These are phyloP conservation scores for Komagataella phaffii DNA, from an alignment of 805 yeast genomes.

Conservation along the genomic window DNA sequence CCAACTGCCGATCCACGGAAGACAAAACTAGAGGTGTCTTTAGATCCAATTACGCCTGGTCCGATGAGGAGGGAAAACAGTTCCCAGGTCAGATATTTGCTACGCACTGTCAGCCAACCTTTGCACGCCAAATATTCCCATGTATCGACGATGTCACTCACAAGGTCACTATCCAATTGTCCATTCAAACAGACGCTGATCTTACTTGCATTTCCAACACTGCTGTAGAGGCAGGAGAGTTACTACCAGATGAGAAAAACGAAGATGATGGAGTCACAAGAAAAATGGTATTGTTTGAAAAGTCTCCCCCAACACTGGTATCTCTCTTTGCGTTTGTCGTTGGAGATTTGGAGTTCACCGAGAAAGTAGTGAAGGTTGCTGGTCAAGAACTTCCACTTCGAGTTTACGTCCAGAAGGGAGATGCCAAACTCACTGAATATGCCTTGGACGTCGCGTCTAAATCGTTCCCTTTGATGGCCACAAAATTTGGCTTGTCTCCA, in stretches of 20 bases:
- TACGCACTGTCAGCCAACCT: conserved; percentile 63
- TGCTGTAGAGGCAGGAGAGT: conserved; percentile 15
- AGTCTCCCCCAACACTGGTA: conserved; percentile 46
- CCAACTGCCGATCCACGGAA: conserved; percentile 26
- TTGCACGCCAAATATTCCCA: conserved; percentile 52
- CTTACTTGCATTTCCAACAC: conserved; percentile 43
- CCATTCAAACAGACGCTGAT: conserved; percentile 27
- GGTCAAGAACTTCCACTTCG: conserved; percentile 28
- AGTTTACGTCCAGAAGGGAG: conserved; percentile 43
- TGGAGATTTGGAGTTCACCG: conserved; percentile 52
- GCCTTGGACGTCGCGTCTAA: conserved; percentile 34
- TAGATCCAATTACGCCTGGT: conserved; percentile 41
- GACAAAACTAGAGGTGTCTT: conserved; percentile 44
- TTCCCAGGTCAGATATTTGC: conserved; percentile 42
- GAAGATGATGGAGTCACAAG: conserved; percentile 1
- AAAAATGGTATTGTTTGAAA: conserved; percentile 28
- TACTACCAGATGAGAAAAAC: conserved; percentile 12
- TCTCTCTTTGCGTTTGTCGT: conserved; percentile 56
- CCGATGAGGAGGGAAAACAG: conserved; percentile 32
- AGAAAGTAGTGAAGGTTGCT: conserved; percentile 17
- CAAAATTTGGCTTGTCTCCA: conserved; percentile 27
- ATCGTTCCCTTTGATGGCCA: conserved; percentile 33
- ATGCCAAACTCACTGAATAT: conserved; percentile 29
- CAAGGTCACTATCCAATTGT: conserved; percentile 37
- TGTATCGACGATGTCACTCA: conserved; percentile 51